Percentiles rank a stretch among this genome's conserved stretches.
Conservation (phyloP, 495 filamentous ascomycete genomes). For the Penicillium angulare region DNA sequence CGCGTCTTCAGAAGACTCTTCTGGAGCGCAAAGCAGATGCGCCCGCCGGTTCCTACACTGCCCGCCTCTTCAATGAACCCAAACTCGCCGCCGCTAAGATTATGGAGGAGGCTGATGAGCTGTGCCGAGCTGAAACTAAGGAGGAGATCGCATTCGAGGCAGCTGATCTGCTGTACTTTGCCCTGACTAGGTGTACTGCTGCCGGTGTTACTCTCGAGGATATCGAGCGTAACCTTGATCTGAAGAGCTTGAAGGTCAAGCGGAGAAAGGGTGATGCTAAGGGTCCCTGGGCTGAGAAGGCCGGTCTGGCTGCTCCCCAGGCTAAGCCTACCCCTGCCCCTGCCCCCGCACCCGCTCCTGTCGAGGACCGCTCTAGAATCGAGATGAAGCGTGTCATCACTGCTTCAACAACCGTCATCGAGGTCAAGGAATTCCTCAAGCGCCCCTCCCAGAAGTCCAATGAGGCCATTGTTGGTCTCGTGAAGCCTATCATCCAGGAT, state of each 20-base stretch:
- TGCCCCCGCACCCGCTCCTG: constrained; percentile 38
- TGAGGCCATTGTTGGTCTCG: constrained; percentile 84
- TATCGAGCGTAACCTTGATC: constrained; percentile 87
- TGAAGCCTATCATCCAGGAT: constrained; percentile 85
- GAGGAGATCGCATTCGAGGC: constrained; percentile 90
- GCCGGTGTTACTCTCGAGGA: constrained; percentile 82
- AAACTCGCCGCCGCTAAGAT: constrained; percentile 92
- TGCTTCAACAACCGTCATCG: constrained; percentile 53
- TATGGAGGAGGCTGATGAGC: constrained; percentile 94
- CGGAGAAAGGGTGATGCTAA: constrained; percentile 91
- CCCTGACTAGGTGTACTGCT: constrained; percentile 79
- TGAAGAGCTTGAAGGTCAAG: constrained; percentile 91
- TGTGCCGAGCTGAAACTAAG: constrained; percentile 79
- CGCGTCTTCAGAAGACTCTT: constrained; percentile 82
- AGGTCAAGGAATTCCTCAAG: constrained; percentile 69
- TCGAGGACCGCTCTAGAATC: constrained; percentile 62
- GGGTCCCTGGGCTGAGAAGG: constrained; percentile 80
- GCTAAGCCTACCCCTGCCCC: constrained; percentile 41
- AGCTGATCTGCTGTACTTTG: constrained; percentile 94
- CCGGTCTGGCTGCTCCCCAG: constrained; percentile 55
- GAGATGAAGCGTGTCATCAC: constrained; percentile 78
- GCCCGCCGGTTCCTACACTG: constrained; percentile 88
- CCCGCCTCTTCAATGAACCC: constrained; percentile 84
- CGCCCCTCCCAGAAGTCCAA: constrained; percentile 91
- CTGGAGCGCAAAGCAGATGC: constrained; percentile 74